Percentiles rank a stretch among this genome's conserved stretches.
Evolutionary conservation across 371 early-diverging fungal species (phyloP).

Genomic region (Fennellomyces sp.): DNA sequence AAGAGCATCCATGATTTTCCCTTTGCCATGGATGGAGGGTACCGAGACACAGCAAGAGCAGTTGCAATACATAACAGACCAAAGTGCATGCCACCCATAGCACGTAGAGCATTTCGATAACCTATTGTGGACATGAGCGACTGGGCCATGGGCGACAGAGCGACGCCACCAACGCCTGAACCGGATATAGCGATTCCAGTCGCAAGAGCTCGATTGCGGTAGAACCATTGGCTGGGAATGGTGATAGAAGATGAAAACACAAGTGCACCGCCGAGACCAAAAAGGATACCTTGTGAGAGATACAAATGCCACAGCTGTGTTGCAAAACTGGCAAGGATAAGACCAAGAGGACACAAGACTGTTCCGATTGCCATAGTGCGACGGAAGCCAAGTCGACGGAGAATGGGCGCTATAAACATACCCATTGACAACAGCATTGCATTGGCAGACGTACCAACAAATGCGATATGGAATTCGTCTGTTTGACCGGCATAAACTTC

Average conservation of each 20-base stretch:
- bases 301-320: constrained; percentile 62
- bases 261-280: constrained; percentile 58
- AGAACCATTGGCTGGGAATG: constrained; percentile 78
- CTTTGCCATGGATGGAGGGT: constrained; percentile 14
- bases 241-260: constrained; percentile 67
- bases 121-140: constrained; percentile 52
- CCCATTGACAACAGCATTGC: constrained; percentile 53
- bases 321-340: constrained; percentile 62
- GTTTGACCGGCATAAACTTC: constrained; percentile 35
- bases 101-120: constrained; percentile 57
- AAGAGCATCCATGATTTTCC: constrained; percentile 24
- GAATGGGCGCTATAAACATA: constrained; percentile 64
- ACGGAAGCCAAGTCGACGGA: constrained; percentile 58
- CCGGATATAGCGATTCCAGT: constrained; percentile 79
- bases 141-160: constrained; percentile 62
- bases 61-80: constrained; percentile 42
- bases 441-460: constrained; percentile 57
- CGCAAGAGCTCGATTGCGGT: constrained; percentile 69
- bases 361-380: constrained; percentile 62
- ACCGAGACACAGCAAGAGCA: constrained; percentile 31
- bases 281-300: constrained; percentile 66
- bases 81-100: constrained; percentile 36
- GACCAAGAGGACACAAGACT: constrained; percentile 47
- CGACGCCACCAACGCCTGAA: constrained; percentile 76
- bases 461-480: constrained; percentile 42